Conservation (phyloP, 2,329 filamentous ascomycete genomes). For the Epichloe sp. region DNA sequence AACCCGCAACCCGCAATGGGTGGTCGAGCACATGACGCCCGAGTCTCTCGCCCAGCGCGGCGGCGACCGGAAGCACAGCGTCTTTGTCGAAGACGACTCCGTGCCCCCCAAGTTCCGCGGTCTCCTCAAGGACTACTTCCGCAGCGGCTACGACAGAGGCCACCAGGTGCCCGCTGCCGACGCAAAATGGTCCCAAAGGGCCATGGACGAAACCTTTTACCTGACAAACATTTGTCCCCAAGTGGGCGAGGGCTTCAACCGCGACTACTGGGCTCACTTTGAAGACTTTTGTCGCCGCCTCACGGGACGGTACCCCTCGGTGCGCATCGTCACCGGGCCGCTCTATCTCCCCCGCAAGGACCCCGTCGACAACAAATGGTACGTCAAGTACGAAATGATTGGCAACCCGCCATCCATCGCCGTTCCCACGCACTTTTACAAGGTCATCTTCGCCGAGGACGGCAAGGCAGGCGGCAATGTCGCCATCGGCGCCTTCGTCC, state of each 20-base stretch:
- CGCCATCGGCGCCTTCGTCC: slow-evolving; percentile 82
- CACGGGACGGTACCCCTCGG: slow-evolving; percentile 67
- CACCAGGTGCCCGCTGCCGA: slow-evolving; percentile 97
- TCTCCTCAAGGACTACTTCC: slow-evolving; percentile 84
- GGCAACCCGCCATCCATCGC: slow-evolving; percentile 86
- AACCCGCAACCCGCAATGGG: slow-evolving; percentile 86
- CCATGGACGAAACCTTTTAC: slow-evolving; percentile 92
- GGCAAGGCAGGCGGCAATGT: slow-evolving; percentile 58
- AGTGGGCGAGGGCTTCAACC: slow-evolving; percentile 95
- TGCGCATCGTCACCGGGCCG: slow-evolving; percentile 85
- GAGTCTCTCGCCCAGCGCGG: slow-evolving; percentile 61
- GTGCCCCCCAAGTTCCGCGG: slow-evolving; percentile 84
- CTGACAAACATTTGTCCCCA: slow-evolving; percentile 97
- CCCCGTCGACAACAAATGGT: slow-evolving; percentile 79
- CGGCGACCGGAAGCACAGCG: slow-evolving; percentile 72
- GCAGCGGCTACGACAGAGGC: slow-evolving; percentile 86
- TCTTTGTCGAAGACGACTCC: slow-evolving; percentile 66
- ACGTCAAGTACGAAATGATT: slow-evolving; percentile 90
- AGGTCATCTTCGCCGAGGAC: slow-evolving; percentile 94
- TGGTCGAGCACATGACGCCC: slow-evolving; percentile 89
- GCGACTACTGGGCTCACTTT: slow-evolving; percentile 98
- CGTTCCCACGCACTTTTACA: slow-evolving; percentile 98
- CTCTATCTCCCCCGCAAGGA: slow-evolving; percentile 83
- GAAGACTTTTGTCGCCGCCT: slow-evolving; percentile 91
- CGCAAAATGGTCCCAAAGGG: slow-evolving; percentile 84